phyloP scores from a whole-genome alignment of 169 alveolate genomes.

The Cryptosporidium canis region DNA sequence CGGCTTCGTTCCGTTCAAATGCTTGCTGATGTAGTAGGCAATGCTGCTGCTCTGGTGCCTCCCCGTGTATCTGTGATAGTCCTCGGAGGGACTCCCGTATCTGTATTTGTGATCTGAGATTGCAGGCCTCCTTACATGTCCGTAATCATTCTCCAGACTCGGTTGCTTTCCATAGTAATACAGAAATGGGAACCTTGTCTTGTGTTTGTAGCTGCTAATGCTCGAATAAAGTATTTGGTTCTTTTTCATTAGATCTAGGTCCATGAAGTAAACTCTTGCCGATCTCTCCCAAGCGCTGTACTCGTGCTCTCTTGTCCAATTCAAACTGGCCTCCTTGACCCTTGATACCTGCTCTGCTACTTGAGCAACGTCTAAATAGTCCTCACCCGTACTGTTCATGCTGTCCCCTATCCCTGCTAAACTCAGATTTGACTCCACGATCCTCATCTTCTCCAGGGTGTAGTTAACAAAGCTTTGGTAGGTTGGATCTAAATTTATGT shows the following conservation, averaged over 20 bases:
- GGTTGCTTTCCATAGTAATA: conserved; percentile 39
- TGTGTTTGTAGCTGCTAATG: conserved; percentile 9
- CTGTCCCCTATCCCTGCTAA: background rate
- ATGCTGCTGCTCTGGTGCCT: conserved; percentile 15
- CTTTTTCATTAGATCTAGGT: conserved; percentile 37
- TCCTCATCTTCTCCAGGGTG: background rate
- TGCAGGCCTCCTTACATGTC: conserved; percentile 67
- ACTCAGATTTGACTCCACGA: background rate
- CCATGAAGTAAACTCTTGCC: conserved; percentile 35
- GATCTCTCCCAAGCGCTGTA: conserved; percentile 46
- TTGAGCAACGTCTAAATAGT: background rate
- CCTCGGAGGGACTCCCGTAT: conserved; percentile 56
- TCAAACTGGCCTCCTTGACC: background rate
- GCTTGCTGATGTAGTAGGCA: conserved; percentile 20
- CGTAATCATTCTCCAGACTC: conserved; percentile 3
- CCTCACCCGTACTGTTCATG: background rate
- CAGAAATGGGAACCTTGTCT: conserved; percentile 29
- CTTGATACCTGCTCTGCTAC: background rate
- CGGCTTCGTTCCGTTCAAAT: conserved; percentile 31
- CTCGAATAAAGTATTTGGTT: conserved; percentile 63
- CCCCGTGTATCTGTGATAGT: conserved; percentile 40
- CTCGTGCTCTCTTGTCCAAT: background rate
- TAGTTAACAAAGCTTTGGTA: conserved; percentile 33
- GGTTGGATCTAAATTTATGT: conserved; percentile 40
- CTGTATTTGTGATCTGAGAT: conserved; percentile 52